These are phyloP conservation scores for Trichopus zeylanicus DNA, from an alignment of 116 monocot genomes.

Conservation along the genomic window DNA sequence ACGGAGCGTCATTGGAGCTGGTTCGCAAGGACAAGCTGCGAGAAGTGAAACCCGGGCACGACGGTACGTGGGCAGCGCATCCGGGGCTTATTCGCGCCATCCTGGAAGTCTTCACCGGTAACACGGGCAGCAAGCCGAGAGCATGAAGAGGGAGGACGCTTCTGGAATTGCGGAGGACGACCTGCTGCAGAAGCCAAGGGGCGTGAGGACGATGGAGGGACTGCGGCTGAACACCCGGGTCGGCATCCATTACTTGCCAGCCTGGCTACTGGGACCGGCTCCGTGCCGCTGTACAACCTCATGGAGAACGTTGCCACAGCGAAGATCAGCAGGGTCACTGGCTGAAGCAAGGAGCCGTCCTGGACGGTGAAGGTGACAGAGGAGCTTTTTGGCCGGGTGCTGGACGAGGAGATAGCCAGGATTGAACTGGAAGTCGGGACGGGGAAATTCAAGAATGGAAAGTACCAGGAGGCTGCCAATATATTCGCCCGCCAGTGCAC, in stretches of 20 bases:
- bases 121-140: conserved; percentile 41
- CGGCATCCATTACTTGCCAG: conserved; percentile 86
- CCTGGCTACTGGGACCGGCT: conserved; percentile 85
- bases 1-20: conserved; percentile 60
- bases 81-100: conserved; percentile 73
- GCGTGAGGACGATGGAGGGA: conserved; percentile 55
- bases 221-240: conserved; percentile 81
- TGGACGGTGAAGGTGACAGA: conserved; percentile 52
- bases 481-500: conserved; percentile 67
- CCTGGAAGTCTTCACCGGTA: conserved; percentile 35
- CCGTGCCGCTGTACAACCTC: conserved; percentile 87
- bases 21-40: conserved; percentile 78
- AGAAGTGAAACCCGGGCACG: conserved; percentile 81
- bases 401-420: conserved; percentile 85
- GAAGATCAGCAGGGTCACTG: conserved; percentile 98
- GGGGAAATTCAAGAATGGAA: conserved; percentile 45
- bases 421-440: conserved; percentile 64
- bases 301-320: conserved; percentile 97
- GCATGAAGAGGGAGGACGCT: conserved; percentile 33
- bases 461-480: conserved; percentile 51
- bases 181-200: conserved; percentile 53
- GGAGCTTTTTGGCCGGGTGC: conserved; percentile 67
- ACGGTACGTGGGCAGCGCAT: conserved; percentile 97
- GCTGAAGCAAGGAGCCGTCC: conserved; percentile 42
- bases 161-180: conserved; percentile 48